A percentile compares a stretch with the other conserved stretches of the same genome.
Conservation (phyloP, 2,329 filamentous ascomycete species). For the Ceratocystis cacaofunesta region DNA sequence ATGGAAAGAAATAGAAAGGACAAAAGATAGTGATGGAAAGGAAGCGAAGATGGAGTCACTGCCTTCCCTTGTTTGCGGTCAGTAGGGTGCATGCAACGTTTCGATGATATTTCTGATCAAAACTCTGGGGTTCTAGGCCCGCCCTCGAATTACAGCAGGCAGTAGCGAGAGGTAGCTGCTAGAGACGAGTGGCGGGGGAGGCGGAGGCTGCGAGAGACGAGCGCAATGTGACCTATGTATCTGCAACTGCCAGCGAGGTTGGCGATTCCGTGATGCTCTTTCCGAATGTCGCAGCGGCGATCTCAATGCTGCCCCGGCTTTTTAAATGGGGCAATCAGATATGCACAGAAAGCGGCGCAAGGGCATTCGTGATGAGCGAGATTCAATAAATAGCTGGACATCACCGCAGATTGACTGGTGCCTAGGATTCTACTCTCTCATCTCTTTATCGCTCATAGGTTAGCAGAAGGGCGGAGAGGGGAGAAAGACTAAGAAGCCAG, state of each 20-base stretch:
- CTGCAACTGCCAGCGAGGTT: not conserved
- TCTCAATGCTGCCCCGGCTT: not conserved
- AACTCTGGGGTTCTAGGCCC: not conserved
- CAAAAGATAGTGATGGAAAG: not conserved
- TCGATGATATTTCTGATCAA: not conserved
- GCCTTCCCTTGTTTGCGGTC: not conserved
- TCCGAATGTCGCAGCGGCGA: not conserved
- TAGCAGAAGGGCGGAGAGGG: not conserved
- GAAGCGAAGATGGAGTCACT: not conserved
- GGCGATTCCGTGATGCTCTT: not conserved
- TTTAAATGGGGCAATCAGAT: not conserved
- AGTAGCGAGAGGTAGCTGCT: not conserved
- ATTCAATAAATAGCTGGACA: not conserved
- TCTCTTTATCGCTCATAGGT: not conserved
- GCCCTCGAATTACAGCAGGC: not conserved
- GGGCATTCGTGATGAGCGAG: not conserved
- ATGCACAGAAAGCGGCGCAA: not conserved
- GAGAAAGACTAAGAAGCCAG: not conserved
- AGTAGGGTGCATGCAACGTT: not conserved
- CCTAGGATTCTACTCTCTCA: not conserved
- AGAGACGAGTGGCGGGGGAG: not conserved
- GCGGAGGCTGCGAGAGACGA: not conserved
- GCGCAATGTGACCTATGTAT: not conserved
- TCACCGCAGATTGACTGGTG: not conserved
- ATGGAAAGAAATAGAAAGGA: not conserved